These are phyloP conservation scores for Coleophoma crateriformis DNA, from an alignment of 2,329 filamentous ascomycete genomes.

Conservation along the genomic window DNA sequence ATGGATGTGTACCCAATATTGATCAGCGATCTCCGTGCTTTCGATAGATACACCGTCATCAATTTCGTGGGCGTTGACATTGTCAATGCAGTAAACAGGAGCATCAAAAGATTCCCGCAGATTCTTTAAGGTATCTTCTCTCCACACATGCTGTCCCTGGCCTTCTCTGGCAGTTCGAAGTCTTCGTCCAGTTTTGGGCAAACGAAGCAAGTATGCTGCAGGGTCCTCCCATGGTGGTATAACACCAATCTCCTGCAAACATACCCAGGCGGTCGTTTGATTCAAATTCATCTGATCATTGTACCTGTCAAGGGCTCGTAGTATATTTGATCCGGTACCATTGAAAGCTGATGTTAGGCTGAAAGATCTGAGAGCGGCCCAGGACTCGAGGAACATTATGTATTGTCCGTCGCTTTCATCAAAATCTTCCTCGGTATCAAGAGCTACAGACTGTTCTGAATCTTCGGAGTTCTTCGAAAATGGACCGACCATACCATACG, in stretches of 20 bases:
- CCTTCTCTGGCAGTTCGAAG: slow-evolving; percentile 15
- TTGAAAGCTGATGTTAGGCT: slow-evolving; percentile 45
- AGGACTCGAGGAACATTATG: slow-evolving; percentile 65
- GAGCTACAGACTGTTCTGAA: slow-evolving; percentile 1
- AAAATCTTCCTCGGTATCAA: slow-evolving; percentile 8
- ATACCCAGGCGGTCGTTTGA: slow-evolving; percentile 49
- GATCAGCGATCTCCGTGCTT: slow-evolving; percentile 38
- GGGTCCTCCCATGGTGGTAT: slow-evolving; percentile 67
- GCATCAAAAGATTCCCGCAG: slow-evolving; percentile 55
- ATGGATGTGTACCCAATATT: slow-evolving; percentile 74
- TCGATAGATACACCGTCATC: slow-evolving; percentile 77
- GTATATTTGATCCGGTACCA: slow-evolving; percentile 56
- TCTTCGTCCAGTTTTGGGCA: slow-evolving; percentile 40
- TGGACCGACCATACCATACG: slow-evolving; percentile 42
- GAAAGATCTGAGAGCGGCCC: slow-evolving; percentile 55
- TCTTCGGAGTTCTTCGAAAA: slow-evolving; percentile 13
- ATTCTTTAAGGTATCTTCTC: slow-evolving; percentile 39
- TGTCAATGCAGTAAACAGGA: slow-evolving; percentile 70
- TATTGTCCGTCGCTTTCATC: slow-evolving; percentile 6
- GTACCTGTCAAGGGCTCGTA: slow-evolving; percentile 60
- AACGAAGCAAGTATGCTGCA: slow-evolving; percentile 52
- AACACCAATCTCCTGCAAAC: slow-evolving; percentile 71
- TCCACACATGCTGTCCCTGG: slow-evolving; percentile 27
- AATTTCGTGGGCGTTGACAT: slow-evolving; percentile 59
- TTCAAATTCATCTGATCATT: slow-evolving; percentile 38